Base-by-base conservation (phyloP, 257 asterid genomes). In the Lithospermum erythrorhizon region DNA sequence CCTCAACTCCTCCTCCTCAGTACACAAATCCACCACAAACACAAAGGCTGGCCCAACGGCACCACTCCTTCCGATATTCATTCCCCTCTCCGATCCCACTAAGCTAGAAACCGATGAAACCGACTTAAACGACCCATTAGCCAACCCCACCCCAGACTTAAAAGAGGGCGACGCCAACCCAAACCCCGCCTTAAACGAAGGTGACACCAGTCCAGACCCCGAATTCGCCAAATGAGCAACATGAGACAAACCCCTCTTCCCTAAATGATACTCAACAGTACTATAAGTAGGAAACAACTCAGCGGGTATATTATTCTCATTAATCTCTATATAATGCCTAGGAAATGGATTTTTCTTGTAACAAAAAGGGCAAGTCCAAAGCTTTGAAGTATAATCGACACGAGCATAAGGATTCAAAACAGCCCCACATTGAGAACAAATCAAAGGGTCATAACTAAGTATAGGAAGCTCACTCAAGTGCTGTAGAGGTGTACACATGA, bases 211-310 rank as follows among this genome's bases (percentile, higher is more conserved):
- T 75, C 80, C 72, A 65, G 32, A 25, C n/a, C 67, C 74, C 66
- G 65, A 66, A 68, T 70, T 79, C 21, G 20, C 63, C 70, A 41
- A 55, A 60, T 49, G 61, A 1, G 53, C 15, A 6, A 21, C 45
- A 30, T 63, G 68, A 2, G 52, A 74, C 45, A 78, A 54, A 13
- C 86, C 68, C 63, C 49, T 76, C 67, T 79, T 73, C 23, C 80
- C 81, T 52, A 82, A 63, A 30, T 82, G 94, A 79, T 91, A 91
- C 25, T 91, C 97, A 29, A 91, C 95, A 5, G 96, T 86, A 70
- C 95, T 84, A 70, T 86, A 91, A 37, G 98, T 91, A 4, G 97
- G 98, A 41, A 84, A 91, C 73, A 88, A 96, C 82, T 91, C 98
- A 15, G 95, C 97, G 0, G 98, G 98, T 21, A 91, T 79, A 69